Base-by-base conservation (phyloP, 306 rosid genomes). In the Elaeagnus macrophylla region DNA sequence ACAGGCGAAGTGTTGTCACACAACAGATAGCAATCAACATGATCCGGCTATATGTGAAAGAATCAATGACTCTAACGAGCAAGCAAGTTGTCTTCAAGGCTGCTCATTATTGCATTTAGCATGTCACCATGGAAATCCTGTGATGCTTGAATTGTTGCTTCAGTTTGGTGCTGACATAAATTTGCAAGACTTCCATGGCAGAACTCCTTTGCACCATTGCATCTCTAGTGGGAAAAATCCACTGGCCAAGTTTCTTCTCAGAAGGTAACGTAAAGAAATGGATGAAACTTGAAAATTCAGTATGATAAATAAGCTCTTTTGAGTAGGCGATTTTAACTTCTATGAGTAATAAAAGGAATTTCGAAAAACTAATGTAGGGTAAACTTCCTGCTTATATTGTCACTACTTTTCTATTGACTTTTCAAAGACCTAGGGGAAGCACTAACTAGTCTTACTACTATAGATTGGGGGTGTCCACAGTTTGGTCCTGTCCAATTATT, bases 131-230 rank as follows among this genome's bases (percentile, higher is more conserved):
- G 75, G 67, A 54, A 69, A 79, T 70, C 72, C 52, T n/a, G 61
- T 80, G 73, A 91, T 86, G 99, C 59, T 84, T 59, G 99, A 91
- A 75, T 79, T 91, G 75, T 71, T 91, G 74, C 79, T 91, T 66
- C 99, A 91, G 77, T 86, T 76, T 63, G 99, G 95, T 45, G 89
- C 96, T 40, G 76, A 84, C 78, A 66, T 87, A 65, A 91, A 84
- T 73, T 50, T 69, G 71, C 37, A 75, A 2, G 99, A 91, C 72
- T 80, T 70, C 71, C 95, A 78, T 67, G 96, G 96, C 69, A 91
- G 88, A 66, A 91, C 96, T 67, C 96, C 99, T 69, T 71, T 91
- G 79, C 99, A 91, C 68, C 87, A 73, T 59, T 91, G 99, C 68
- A 80, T 91, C 55, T 45, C 89, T 55, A 67, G 57, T 17, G 83